Base-by-base conservation (phyloP, 2,329 filamentous ascomycete genomes). In the Didymella keratinophila region DNA sequence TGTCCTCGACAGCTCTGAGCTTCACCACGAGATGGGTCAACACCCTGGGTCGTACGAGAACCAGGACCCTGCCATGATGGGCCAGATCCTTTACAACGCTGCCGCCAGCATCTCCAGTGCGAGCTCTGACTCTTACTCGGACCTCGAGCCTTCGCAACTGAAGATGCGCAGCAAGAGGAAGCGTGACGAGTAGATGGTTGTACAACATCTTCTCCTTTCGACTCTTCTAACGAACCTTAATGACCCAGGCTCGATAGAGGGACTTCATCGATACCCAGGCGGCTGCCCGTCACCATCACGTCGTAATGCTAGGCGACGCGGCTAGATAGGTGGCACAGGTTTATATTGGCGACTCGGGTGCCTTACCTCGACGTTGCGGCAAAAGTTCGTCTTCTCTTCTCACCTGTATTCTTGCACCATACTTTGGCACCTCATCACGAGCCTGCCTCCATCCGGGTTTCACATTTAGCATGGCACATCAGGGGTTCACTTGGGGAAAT, bases 121-220 rank as follows among this genome's bases (percentile, higher is more conserved):
- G 48, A 71, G 70, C 50, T 75, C 73, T 6, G 71, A 73, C 37
- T 74, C 73, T 3, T 67, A 69, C 64, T 78, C 75, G 4, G 76
- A 78, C 61, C 59, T 70, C 27, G 80, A 80, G 53, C 72, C 75
- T 27, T 63, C 71, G 65, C 49, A 74, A 65, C 48, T 73, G 73
- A 80, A 80, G 70, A 86, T 87, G 81, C 91, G 91, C 84, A 65
- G 66, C 58, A 95, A 94, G 89, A 85, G 88, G 79, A 91, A 89
- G 86, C 88, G 91, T 75, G 81, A 84, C 62, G 81, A 82, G 67
- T 85, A 85, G 63, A 60, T n/a, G 48, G 56, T 48, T 34, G 36
- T 43, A 56, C 47, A 44, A 36, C 44, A 46, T 67, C 58, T 69
- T 70, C 57, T 62, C 61, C 37, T 66, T 68, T 67, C 60, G 61